phyloP scores from a whole-genome alignment of 345 rosid species.

The Aquilaria yunnanensis region DNA sequence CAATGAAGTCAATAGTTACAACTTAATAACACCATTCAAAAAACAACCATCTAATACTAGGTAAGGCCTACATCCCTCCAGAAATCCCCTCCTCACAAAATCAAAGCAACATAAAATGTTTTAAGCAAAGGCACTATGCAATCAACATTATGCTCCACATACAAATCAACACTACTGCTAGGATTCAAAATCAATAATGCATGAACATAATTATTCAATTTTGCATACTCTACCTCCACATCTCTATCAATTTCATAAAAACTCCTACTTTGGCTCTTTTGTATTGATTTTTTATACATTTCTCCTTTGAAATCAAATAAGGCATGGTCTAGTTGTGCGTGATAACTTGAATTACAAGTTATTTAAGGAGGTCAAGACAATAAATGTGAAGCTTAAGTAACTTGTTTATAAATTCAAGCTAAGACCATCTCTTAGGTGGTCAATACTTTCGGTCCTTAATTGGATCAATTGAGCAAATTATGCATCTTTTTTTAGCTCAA shows the following conservation, averaged over 20 bases:
- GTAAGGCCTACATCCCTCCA: neutral
- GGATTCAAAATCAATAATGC: neutral
- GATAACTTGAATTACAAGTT: too few relatives aligned
- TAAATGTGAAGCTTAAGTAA: too few relatives aligned
- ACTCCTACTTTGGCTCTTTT: neutral
- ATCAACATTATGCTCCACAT: neutral
- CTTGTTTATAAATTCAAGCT: too few relatives aligned
- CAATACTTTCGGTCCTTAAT: too few relatives aligned
- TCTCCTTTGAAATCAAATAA: too few relatives aligned
- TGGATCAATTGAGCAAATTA: too few relatives aligned
- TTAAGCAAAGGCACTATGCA: neutral
- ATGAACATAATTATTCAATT: too few relatives aligned
- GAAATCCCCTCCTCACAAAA: neutral
- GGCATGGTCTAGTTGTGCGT: too few relatives aligned
- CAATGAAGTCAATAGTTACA: neutral
- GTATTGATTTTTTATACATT: too few relatives aligned
- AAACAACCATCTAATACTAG: neutral
- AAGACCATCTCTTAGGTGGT: too few relatives aligned
- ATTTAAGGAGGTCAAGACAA: too few relatives aligned
- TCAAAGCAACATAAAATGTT: neutral
- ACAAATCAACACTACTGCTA: neutral
- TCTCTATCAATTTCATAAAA: neutral
- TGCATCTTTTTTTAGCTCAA: too few relatives aligned
- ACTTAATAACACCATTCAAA: neutral
- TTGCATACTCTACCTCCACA: neutral